Evolutionary conservation across 2,329 filamentous ascomycete genomes (phyloP), one percentile per base, ranked within the genome.

Genomic region (Hymenoscyphus linearis): DNA sequence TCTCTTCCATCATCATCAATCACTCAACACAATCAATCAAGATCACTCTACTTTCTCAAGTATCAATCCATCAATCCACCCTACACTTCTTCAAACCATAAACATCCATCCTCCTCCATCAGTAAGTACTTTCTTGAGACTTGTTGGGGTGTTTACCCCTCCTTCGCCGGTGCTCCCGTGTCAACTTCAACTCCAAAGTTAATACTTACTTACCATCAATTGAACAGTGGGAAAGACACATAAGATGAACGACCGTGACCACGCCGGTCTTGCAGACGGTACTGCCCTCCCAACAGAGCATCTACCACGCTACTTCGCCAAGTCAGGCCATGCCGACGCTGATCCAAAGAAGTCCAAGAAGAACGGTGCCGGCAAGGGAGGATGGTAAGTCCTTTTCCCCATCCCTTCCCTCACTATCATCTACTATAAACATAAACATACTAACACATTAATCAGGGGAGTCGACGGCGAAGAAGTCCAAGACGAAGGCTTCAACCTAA

Each of bases 331-430:
- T 73, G 80, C 85, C 70, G 92, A 92, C 73, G 81, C 82, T 69
- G 90, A 96, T 73, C 93, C 95, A 64, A 92, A 91, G 77, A 95
- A 96, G 82, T 88, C 89, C 74, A 99, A 99, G 87, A 99, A 99
- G 82, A 90, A 96, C 72, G 93, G 93, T 66, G 89, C 85, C 68
- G 93, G 93, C 69, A 93, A 90, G 77, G 91, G 89, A 74, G 97
- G 97, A 77, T 99, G 93, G 93, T 96, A 84, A 76, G 88, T 71
- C 18, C 14, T 18, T 16, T 2, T 44, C 3, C 40, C n/a, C 26
- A 13, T 40, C 25, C n/a, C 16, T 52, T 25, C 22, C 37, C 31
- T 25, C 36, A 9, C 22, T 22, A 27, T n/a, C 22, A 34, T 25
- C 18, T 31, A n/a, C n/a, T 31, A 52, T 40, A 44, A 67, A 73